Evolutionary conservation across 805 yeast species (phyloP), one percentile per base, ranked within the genome.

Genomic region (Zygosaccharomyces kombuchaensis): DNA sequence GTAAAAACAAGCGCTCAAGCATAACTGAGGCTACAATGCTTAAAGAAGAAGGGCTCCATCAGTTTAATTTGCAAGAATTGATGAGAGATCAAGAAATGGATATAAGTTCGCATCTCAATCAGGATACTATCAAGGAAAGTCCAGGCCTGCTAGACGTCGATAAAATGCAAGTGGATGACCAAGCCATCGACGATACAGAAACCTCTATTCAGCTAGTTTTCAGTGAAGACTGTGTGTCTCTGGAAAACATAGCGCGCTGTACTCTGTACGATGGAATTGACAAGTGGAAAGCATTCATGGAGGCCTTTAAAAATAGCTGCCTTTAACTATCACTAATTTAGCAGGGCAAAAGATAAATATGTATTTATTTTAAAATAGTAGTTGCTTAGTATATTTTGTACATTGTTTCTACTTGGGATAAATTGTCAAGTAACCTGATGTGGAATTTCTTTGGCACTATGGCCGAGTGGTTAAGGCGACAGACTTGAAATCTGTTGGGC

Each of bases 391-490:
- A n/a, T n/a, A n/a, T n/a, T n/a, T n/a, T n/a, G 21, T 19, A 19
- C 5, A 19, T 19, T 19, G 21, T 5, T 19, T 4, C 21, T 5
- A 19, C 21, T 5, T 19, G 3, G 21, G 3, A 3, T 19, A 19
- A 3, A 19, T 19, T 19, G n/a, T 25, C 29, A 25, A 4, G 8
- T 3, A 9, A 25, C 9, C 12, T 9, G 32, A 25, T 9, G 32
- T 29, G 7, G n/a, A 29, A 13, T 29, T 29, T 29, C 32, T n/a
- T 36, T 34, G 72, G 60, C 67, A 66, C 67, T 66, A 62, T 69
- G 73, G 71, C 73, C 73, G 73, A 69, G 72, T 68, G 72, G 72
- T 69, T 69, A 69, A 69, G 72, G 72, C 70, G 73, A 68, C 67
- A 66, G 71, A 69, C 73, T 69, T 70, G 73, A 69, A 68, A 69